Evolutionary conservation across 495 filamentous ascomycete genomes (phyloP).

Genomic region (Aspergillus steynii): DNA sequence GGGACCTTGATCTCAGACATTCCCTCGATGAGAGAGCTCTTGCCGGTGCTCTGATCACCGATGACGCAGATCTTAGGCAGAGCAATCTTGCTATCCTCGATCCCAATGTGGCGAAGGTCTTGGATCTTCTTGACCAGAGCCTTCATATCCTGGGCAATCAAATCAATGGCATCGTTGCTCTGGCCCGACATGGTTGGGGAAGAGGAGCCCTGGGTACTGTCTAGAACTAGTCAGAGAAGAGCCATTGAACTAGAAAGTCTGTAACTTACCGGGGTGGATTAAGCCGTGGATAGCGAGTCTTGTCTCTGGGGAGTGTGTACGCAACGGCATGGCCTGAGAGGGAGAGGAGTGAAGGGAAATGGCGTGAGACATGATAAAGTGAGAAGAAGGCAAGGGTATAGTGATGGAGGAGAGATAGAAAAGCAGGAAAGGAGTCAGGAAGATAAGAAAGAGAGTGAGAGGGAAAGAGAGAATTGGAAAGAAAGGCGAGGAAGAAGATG

Average conservation of each 20-base stretch:
- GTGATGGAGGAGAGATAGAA: slow-evolving; percentile 1
- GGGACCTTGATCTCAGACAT: slow-evolving; percentile 79
- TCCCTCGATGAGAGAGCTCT: slow-evolving; percentile 77
- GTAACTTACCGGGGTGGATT: background rate
- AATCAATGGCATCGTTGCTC: slow-evolving; percentile 24
- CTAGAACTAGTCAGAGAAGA: background rate
- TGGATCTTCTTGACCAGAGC: slow-evolving; percentile 48
- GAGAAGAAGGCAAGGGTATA: background rate
- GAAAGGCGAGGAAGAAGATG: slow-evolving; percentile 3
- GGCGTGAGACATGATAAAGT: background rate
- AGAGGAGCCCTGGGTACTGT: background rate
- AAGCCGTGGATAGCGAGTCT: background rate
- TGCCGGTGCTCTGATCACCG: slow-evolving; percentile 80
- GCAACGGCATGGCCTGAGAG: background rate
- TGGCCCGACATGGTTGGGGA: slow-evolving; percentile 2
- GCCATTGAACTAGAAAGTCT: slow-evolving; percentile 6
- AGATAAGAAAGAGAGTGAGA: slow-evolving; percentile 2
- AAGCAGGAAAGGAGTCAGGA: slow-evolving; percentile 1
- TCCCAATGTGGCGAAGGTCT: slow-evolving; percentile 46
- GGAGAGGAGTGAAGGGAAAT: background rate
- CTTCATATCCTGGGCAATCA: slow-evolving; percentile 41
- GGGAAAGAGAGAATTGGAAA: background rate
- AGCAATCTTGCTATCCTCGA: slow-evolving; percentile 56
- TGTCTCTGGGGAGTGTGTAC: background rate
- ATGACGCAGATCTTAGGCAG: slow-evolving; percentile 77